Evolutionary conservation across 768 basidiomycete genomes (phyloP), one percentile per base, ranked within the genome.

Genomic region (Lentinula lateritia): DNA sequence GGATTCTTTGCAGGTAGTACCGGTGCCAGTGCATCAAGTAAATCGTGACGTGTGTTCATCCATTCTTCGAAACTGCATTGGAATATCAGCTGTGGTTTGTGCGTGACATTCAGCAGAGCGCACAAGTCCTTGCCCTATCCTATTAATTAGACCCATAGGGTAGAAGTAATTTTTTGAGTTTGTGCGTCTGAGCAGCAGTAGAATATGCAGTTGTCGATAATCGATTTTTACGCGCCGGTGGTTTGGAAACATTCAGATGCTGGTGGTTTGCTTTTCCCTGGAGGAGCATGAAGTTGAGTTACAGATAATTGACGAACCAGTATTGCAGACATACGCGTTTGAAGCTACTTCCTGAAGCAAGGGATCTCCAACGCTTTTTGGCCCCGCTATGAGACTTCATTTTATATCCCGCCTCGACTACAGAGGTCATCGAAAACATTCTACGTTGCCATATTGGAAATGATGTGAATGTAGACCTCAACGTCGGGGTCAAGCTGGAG

Each of bases 321-420:
- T 16, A 75, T 86, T 48, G 7, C 55, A 23, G 6, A 23, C 55
- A 28, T 62, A 92, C 90, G 66, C 90, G 88, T 78, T 92, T 92
- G 78, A 91, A 92, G 15, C 76, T 70, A 50, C 71, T 77, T 16
- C 85, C 83, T 28, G 83, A 85, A n/a, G 83, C 82, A 50, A 91
- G 72, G 3, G 87, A 86, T 61, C 83, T 77, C 89, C 89, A 92
- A 63, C 90, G 78, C 73, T 92, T 92, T 76, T 92, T 92, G 23
- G 90, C 82, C 9, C 90, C 90, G 3, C 84, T 87, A 70, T 92
- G 90, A 0, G 87, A 83, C 72, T 92, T 92, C 66, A 92, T 75
- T 75, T 92, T 92, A 58, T 90, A 90, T n/a, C 77, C 78, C 59
- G 85, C 88, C 58, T 81, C 78, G 34, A 72, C 70, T 1, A 79